Percentiles rank a stretch among this genome's conserved stretches.
Evolutionary conservation across 306 rosid genomes (phyloP).

Genomic region (Amphicarpaea edgeworthii): DNA sequence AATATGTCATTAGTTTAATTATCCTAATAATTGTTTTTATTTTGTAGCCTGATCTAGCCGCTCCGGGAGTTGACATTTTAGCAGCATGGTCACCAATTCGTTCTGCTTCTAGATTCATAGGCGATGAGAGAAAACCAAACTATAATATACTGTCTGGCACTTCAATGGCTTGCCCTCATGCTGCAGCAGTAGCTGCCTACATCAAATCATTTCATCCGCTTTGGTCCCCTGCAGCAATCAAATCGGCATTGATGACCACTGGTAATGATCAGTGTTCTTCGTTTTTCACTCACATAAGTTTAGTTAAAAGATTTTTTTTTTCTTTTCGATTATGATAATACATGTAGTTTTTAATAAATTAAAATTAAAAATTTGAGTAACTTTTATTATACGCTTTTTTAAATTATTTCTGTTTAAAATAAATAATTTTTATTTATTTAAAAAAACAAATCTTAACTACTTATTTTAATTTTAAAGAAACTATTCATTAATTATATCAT

Average conservation of each 20-base stretch:
- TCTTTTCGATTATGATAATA: too few relatives aligned
- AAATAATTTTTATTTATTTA: too few relatives aligned
- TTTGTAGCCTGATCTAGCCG: constrained; percentile 56
- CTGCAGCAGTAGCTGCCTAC: constrained; percentile 10
- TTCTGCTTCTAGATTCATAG: neutral
- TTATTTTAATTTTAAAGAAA: too few relatives aligned
- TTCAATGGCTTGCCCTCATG: constrained; percentile 68
- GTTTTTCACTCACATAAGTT: too few relatives aligned
- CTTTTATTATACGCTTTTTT: too few relatives aligned
- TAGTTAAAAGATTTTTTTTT: too few relatives aligned
- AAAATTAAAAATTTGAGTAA: too few relatives aligned
- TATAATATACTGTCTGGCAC: constrained; percentile 45
- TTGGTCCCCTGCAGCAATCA: constrained; percentile 26
- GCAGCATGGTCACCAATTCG: constrained; percentile 51
- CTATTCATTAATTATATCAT: too few relatives aligned
- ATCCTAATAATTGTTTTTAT: too few relatives aligned
- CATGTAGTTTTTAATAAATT: too few relatives aligned
- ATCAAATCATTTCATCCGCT: constrained; percentile 2
- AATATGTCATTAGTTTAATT: neutral
- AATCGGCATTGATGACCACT: neutral
- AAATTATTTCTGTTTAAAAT: too few relatives aligned
- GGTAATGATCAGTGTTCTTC: neutral
- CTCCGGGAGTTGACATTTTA: constrained; percentile 53
- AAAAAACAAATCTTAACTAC: too few relatives aligned
- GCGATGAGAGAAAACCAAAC: constrained; percentile 1